A percentile compares a stretch with the other conserved stretches of the same genome.
Evolutionary conservation across 352 stramenopile genomes (phyloP).

Genomic region (Halophytophthora polymorphica): DNA sequence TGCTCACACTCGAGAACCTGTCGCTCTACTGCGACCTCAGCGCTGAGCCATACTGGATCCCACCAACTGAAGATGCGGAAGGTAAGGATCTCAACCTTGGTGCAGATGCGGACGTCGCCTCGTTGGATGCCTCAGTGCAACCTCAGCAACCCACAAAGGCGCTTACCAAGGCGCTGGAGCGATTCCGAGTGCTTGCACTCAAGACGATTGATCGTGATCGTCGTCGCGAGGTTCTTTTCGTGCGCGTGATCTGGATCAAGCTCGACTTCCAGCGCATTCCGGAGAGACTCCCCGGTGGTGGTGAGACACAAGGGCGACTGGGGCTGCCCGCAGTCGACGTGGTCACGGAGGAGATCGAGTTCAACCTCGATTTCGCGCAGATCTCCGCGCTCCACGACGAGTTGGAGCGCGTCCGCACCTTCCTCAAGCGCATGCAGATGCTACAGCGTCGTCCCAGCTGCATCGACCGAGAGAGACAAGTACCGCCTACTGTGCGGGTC

Average conservation of each 20-base stretch:
- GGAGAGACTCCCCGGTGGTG: neutral
- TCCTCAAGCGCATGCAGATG: conserved; percentile 29
- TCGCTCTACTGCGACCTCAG: conserved; percentile 60
- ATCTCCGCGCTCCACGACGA: conserved; percentile 41
- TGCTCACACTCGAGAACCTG: conserved; percentile 58
- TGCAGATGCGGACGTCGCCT: conserved; percentile 1
- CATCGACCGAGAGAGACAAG: conserved; percentile 39
- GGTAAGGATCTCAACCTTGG: neutral
- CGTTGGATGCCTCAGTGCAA: neutral
- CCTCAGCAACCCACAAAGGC: conserved; percentile 2
- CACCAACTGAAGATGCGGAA: conserved; percentile 2
- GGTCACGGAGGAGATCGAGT: conserved; percentile 49
- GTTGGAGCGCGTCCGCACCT: conserved; percentile 33
- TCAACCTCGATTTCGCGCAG: conserved; percentile 63
- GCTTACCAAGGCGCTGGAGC: conserved; percentile 17
- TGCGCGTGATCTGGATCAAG: conserved; percentile 59
- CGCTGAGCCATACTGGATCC: conserved; percentile 27
- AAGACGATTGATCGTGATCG: conserved; percentile 28
- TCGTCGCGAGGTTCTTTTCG: conserved; percentile 43
- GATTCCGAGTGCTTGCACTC: conserved; percentile 33
- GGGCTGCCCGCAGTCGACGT: conserved; percentile 46
- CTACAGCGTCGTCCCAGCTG: conserved; percentile 45
- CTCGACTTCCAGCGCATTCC: conserved; percentile 38
- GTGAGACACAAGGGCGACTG: neutral
- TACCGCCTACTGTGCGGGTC: conserved; percentile 34